Evolutionary conservation across 2,329 filamentous ascomycete species (phyloP), one percentile per base, ranked within the genome.

Genomic region (Aureobasidium uvarum): DNA sequence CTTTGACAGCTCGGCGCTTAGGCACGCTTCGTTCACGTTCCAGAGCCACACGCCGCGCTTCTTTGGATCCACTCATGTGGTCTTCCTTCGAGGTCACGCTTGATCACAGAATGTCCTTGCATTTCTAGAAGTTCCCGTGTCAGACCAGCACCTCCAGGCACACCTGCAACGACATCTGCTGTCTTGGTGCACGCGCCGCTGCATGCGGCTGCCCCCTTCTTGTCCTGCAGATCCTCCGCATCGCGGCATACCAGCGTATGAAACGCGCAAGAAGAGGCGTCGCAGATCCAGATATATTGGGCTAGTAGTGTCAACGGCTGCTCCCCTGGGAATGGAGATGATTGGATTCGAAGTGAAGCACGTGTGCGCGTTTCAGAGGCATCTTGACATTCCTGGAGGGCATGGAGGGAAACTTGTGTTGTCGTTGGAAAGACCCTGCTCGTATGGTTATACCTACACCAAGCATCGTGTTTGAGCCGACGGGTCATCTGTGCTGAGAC

Each of bases 1-100:
- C n/a, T 23, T 52, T 63, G 60, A 63, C 60, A 63, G 60, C 60
- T 48, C 48, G 43, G 60, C 46, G 60, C 46, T n/a, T 63, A 63
- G 38, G 48, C 60, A 54, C 60, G 60, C 60, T 16, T 62, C 45
- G 43, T 41, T 51, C 58, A 51, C 58, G 60, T 63, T 63, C 60
- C 48, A 54, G 23, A 31, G 45, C 45, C 45, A 39, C 45, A 23
- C 31, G 56, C 41, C 56, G 56, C 58, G 58, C 58, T 43, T 63
- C 48, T 54, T 11, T 43, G 60, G 60, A 36, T 54, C 60, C 60
- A 63, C 48, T 54, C 46, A 51, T 14, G 36, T 63, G 38, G 25
- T 20, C 59, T 45, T 23, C 7, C 5, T 28, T 18, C 28, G 38
- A 28, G 31, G 10, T 50, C 58, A 51, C 14, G 39, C 54, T 58